Evolutionary conservation across 73 alveolate genomes (phyloP), one percentile per base, ranked within the genome.

Genomic region (Symbiodinium pilosum): DNA sequence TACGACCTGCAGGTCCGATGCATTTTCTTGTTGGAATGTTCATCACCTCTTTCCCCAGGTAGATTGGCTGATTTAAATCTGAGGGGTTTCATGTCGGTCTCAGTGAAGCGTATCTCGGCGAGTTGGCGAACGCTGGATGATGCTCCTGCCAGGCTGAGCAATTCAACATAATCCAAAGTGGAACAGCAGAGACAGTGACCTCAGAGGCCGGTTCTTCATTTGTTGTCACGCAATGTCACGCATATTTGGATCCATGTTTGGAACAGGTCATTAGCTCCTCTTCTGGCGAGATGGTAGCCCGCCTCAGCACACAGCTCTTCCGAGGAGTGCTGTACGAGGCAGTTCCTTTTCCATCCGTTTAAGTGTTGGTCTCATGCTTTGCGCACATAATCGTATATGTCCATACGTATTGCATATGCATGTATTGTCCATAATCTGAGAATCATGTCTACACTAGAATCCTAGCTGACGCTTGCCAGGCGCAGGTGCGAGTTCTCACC

Each of bases 241-340:
- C 26, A 21, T 54, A 24, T 3, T 54, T 0, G n/a, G 71, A 54
- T 52, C n/a, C 21, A 28, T 54, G n/a, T 39, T 39, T 32, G 54
- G 88, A 9, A 26, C 36, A 88, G 95, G 95, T 88, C 86, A 83
- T 43, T 28, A 88, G 95, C 81, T 56, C 95, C 4, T 81, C 95
- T 3, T 21, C 47, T n/a, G 95, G 95, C 47, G 95, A 88, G 95
- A 52, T 88, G 69, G 95, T 64, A 86, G 95, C 69, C 36, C 95
- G 95, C 26, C 81, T 88, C 71, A 43, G 95, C 71, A 88, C 95
- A 14, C 95, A 88, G 71, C 77, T 88, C 87, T 88, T 88, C 87
- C 86, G 95, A 41, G 75, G 75, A 28, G 95, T 88, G 54, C 44
- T 88, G 28, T 88, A 88, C 38, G 95, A 88, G 87, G 95, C 71